phyloP scores from a whole-genome alignment of 768 basidiomycete species.

The Russula virescens region DNA sequence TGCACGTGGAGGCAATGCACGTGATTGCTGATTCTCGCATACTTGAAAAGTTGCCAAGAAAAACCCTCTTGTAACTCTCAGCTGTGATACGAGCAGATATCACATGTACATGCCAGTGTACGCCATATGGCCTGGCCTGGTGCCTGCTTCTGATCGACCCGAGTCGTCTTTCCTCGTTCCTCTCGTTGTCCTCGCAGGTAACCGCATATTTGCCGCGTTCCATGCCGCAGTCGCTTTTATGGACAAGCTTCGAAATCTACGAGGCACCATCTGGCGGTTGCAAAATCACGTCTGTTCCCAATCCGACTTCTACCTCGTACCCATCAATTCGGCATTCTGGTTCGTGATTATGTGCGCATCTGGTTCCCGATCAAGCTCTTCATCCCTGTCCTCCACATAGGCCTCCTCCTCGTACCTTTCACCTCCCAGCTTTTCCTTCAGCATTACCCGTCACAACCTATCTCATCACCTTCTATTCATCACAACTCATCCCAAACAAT shows the following conservation, averaged over 20 bases:
- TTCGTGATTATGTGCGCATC: slow-evolving; percentile 65
- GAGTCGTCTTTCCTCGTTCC: no score
- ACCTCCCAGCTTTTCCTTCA: slow-evolving; percentile 91
- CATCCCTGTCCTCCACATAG: slow-evolving; percentile 68
- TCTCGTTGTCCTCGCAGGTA: slow-evolving; percentile 11
- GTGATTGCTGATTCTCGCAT: no score
- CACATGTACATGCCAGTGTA: no score
- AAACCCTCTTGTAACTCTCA: no score
- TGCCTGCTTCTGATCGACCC: no score
- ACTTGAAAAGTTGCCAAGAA: no score
- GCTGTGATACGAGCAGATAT: no score
- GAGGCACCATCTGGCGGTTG: slow-evolving; percentile 56
- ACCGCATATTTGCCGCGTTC: slow-evolving; percentile 40
- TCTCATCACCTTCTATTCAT: slow-evolving; percentile 82
- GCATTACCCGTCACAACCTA: slow-evolving; percentile 86
- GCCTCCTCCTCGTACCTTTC: slow-evolving; percentile 73
- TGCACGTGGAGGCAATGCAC: no score
- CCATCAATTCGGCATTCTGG: slow-evolving; percentile 56
- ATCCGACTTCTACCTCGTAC: slow-evolving; percentile 56
- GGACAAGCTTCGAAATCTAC: slow-evolving; percentile 69
- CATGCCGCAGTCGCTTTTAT: slow-evolving; percentile 58
- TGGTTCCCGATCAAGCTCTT: slow-evolving; percentile 62
- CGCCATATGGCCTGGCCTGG: no score
- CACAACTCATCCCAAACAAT: slow-evolving; percentile 71
- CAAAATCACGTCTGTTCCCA: slow-evolving; percentile 48